Evolutionary conservation across 2,329 filamentous ascomycete species (phyloP), one percentile per base, ranked within the genome.

Genomic region (Fusarium sp.): DNA sequence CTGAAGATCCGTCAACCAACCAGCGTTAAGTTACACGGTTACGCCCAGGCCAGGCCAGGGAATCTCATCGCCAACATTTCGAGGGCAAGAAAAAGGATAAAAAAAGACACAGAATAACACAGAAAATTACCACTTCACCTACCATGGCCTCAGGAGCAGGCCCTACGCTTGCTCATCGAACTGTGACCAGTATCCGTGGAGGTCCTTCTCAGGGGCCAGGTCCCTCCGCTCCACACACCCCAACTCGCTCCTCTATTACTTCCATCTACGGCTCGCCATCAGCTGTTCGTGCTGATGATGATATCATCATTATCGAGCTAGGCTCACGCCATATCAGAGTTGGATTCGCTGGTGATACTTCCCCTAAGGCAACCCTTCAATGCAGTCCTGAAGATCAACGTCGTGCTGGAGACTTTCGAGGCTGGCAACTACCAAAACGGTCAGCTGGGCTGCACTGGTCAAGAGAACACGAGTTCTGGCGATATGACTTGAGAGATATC

Each of bases 301-400:
- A 97, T 70, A 84, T 90, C 8, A 80, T 97, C 7, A 86, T 99
- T 41, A 83, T 97, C 51, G 94, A 98, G 77, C 78, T 98, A 35
- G 94, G 94, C 2, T 87, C 92, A 11, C 88, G 95, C 22, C 91
- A 89, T 78, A 78, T 98, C 25, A 88, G 91, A 44, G 90, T 91
- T 11, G 96, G 96, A 1, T 96, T 97, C 75, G 92, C 94, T 7
- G 94, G 94, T 51, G 94, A 97, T 77, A 86, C 89, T 43, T 80
- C 84, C 4, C 94, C 94, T 70, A 96, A 95, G 77, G 86, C 84
- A 1, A 84, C 85, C 15, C 81, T 94, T 22, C 83, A 86, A 22
- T 95, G 94, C 77, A 88, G 89, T 0, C 93, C 92, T 0, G 90
- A 94, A 66, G 86, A 91, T 74, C 89, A 92, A 74, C 87, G 92